Conservation (phyloP, 805 yeast genomes). For the Yarrowia sp. region DNA sequence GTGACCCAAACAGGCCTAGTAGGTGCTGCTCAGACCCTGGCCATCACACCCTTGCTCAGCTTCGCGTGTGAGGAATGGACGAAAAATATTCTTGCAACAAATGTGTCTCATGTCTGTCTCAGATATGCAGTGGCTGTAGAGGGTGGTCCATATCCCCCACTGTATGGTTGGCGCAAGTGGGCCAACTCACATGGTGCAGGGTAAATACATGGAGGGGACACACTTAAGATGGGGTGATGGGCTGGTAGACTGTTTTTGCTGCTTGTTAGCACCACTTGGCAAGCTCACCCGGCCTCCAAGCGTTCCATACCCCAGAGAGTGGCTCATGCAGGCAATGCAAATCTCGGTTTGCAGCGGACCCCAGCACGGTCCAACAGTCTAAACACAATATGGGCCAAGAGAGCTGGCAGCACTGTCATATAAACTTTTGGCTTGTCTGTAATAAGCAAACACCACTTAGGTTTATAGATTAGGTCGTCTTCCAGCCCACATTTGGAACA, state of each 20-base stretch:
- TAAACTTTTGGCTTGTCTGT: slow-evolving; percentile 23
- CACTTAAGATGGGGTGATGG: too few relatives aligned
- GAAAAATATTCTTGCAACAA: slow-evolving; percentile 29
- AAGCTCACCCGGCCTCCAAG: background rate
- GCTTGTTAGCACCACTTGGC: background rate
- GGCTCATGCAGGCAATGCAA: slow-evolving; percentile 34
- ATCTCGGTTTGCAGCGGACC: slow-evolving; percentile 27
- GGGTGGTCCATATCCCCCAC: slow-evolving; percentile 7
- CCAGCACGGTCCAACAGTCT: slow-evolving; percentile 16
- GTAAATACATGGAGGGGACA: slow-evolving; percentile 1
- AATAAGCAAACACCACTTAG: slow-evolving; percentile 23
- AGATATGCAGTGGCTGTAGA: slow-evolving; percentile 34
- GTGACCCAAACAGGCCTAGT: background rate
- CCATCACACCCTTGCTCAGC: slow-evolving; percentile 1
- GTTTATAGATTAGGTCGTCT: slow-evolving; percentile 21
- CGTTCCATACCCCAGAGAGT: slow-evolving; percentile 25
- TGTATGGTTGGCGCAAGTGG: slow-evolving; percentile 20
- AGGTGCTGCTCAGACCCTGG: slow-evolving; percentile 5
- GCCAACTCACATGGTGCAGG: slow-evolving; percentile 13
- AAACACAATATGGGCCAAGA: slow-evolving; percentile 13
- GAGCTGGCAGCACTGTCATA: background rate
- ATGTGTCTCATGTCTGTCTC: slow-evolving; percentile 34
- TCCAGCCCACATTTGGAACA: slow-evolving; percentile 32
- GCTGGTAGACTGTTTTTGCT: background rate
- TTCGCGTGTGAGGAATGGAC: slow-evolving; percentile 7